Evolutionary conservation across 345 rosid genomes (phyloP), one percentile per base, ranked within the genome.

Genomic region (Microthlaspi erraticum): DNA sequence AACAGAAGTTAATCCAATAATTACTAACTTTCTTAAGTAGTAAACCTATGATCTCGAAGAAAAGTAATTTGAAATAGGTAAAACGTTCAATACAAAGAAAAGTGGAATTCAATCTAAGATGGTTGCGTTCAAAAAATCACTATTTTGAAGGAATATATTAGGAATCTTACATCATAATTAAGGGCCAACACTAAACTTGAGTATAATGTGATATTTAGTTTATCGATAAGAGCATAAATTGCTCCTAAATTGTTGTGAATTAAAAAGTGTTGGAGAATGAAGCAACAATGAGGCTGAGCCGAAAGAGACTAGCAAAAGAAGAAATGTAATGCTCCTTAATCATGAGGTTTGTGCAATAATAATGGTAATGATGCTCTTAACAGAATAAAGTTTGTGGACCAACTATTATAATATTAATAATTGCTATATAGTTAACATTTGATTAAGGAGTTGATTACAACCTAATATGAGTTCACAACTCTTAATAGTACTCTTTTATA

Each of bases 271-370:
- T n/a, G 58, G 72, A 60, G 45, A 63, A 68, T 66, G 61, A 58
- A 55, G 54, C 36, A 68, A 46, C 32, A 32, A 12, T 5, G 66
- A 65, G 14, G 48, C 52, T 31, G 10, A 36, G 60, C 64, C 60
- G 71, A 72, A 54, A 66, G 56, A 64, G 37, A 39, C 36, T 36
- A 13, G 59, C 38, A 68, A 66, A 58, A 60, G 59, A 68, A 62
- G 64, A 62, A 75, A 62, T 75, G 70, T 14, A 20, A 55, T 75
- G 68, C 52, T 62, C 46, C 45, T 61, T 75, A 69, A 75, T 75
- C 70, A 75, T 75, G 79, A 75, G 64, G 46, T 45, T 43, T 45
- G 51, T 75, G 38, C 69, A 75, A 75, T 75, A 62, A 75, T 64
- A 43, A 55, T 61, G 70, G 53, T 75, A 69, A 75, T 75, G 70